Evolutionary conservation across 768 basidiomycete species (phyloP).

Genomic region (Mycena belliarum): DNA sequence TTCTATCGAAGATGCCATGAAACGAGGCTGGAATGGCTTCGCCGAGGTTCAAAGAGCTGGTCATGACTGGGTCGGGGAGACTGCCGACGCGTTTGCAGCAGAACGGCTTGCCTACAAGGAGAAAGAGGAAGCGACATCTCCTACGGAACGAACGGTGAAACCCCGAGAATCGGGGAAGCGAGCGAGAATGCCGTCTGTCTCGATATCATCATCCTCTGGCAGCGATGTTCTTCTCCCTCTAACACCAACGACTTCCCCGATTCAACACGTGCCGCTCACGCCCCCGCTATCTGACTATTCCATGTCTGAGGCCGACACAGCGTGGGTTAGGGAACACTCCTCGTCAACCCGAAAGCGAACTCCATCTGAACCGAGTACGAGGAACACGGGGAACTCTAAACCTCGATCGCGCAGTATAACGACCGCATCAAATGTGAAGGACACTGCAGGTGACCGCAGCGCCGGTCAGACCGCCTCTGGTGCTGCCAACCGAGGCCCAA

Average conservation of each 20-base stretch:
- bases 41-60: conserved; percentile 28
- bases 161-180: conserved; percentile 19
- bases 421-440: conserved; percentile 10
- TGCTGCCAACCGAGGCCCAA: conserved; percentile 8
- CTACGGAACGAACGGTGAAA: conserved; percentile 17
- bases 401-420: conserved; percentile 14
- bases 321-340: neutral
- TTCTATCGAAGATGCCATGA: conserved; percentile 19
- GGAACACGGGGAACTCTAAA: conserved; percentile 3
- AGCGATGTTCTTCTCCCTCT: conserved; percentile 16
- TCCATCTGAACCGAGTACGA: conserved; percentile 9
- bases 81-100: conserved; percentile 28
- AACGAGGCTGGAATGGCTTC: conserved; percentile 22
- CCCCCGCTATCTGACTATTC: conserved; percentile 19
- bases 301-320: conserved; percentile 8
- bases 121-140: conserved; percentile 22
- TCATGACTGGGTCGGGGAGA: conserved; percentile 30
- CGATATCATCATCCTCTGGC: conserved; percentile 19
- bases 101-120: conserved; percentile 27
- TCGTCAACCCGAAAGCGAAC: conserved; percentile 16
- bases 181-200: conserved; percentile 19
- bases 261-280: conserved; percentile 17
- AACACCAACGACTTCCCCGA: conserved; percentile 17
- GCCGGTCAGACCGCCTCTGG: neutral
- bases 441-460: conserved; percentile 6